Conservation (phyloP, 2,329 filamentous ascomycete species). For the Acephala macrosclerotiorum region DNA sequence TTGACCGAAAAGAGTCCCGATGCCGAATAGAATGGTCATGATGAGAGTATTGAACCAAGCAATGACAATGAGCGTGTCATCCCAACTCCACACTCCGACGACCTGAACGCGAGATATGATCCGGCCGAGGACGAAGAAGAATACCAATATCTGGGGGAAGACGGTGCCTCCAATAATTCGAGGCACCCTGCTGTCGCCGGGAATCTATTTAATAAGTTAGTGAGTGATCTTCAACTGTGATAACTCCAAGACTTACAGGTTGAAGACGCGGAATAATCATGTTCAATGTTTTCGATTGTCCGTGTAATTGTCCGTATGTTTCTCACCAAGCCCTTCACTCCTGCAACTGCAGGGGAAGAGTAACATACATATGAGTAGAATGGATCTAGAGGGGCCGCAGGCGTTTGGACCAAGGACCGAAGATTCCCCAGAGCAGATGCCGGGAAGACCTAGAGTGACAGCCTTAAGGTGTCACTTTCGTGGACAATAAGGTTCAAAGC, state of each 20-base stretch:
- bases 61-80: constrained; percentile 9
- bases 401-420: not conserved
- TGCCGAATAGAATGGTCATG: constrained; percentile 2
- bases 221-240: not conserved
- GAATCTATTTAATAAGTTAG: constrained; percentile 10
- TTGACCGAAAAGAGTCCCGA: constrained; percentile 8
- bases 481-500: not conserved
- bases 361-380: not conserved
- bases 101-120: not conserved
- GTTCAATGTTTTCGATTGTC: not conserved
- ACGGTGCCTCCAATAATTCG: constrained; percentile 2
- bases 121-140: constrained; percentile 4
- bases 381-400: not conserved
- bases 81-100: not conserved
- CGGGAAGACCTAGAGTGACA: too few species aligned
- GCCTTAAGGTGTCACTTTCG: not conserved
- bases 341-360: not conserved
- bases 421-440: not conserved
- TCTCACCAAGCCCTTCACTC: not conserved
- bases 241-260: not conserved
- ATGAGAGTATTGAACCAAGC: constrained; percentile 5
- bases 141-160: not conserved
- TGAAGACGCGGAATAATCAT: not conserved
- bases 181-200: not conserved
- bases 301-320: too few species aligned